Conservation (phyloP, 202 grass and related monocot species). For the Cymbopogon flexuosus region DNA sequence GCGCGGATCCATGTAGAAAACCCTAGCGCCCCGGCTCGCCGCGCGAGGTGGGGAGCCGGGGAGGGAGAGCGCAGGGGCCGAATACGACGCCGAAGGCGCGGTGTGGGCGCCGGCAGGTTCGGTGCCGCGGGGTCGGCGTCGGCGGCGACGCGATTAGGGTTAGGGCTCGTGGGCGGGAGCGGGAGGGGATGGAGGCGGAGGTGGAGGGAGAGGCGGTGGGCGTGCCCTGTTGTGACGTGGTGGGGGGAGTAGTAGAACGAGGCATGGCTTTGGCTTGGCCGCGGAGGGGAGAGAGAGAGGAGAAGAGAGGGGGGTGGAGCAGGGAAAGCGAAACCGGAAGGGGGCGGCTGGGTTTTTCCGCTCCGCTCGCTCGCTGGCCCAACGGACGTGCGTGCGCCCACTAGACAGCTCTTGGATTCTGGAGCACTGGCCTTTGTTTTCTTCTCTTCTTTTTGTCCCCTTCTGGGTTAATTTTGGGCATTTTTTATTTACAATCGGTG, state of each 20-base stretch:
- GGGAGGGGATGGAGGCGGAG: neutral
- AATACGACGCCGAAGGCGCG: neutral
- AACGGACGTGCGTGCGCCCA: neutral
- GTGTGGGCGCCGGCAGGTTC: neutral
- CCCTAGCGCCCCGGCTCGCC: conserved; percentile 34
- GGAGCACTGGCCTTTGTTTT: neutral
- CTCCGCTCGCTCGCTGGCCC: neutral
- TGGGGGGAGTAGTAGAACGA: conserved; percentile 30
- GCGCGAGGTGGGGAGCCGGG: conserved; percentile 16
- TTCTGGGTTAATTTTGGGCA: neutral
- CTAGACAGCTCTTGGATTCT: neutral
- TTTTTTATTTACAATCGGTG: too few relatives aligned
- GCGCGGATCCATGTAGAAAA: conserved; percentile 63
- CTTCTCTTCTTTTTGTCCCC: neutral
- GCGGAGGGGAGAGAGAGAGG: conserved; percentile 20
- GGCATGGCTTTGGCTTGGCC: conserved; percentile 44
- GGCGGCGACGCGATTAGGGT: conserved; percentile 45
- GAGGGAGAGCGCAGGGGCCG: neutral
- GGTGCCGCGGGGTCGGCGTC: neutral
- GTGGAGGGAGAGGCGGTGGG: conserved; percentile 26
- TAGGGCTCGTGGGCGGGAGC: conserved; percentile 35
- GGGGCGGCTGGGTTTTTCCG: neutral
- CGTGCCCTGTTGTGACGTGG: conserved; percentile 33
- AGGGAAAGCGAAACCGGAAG: conserved; percentile 50
- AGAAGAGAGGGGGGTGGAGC: conserved; percentile 36